Conservation (phyloP, 495 filamentous ascomycete genomes). For the Penicillium manginii region DNA sequence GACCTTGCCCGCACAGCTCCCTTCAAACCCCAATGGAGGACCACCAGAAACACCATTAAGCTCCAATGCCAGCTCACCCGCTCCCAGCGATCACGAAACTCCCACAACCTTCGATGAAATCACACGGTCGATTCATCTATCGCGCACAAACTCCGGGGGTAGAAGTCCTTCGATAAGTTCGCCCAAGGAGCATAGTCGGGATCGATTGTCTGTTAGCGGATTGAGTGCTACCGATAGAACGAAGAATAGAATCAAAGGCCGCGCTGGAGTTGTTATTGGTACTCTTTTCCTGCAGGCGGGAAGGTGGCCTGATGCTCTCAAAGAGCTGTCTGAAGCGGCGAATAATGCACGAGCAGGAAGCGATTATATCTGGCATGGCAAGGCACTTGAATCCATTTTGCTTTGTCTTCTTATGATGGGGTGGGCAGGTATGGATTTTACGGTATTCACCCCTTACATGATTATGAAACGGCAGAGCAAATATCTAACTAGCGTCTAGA, state of each 20-base stretch:
- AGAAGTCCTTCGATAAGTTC: conserved; percentile 40
- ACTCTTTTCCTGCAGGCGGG: conserved; percentile 87
- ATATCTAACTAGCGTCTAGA: conserved; percentile 39
- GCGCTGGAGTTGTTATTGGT: conserved; percentile 79
- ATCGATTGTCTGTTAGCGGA: conserved; percentile 81
- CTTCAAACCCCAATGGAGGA: conserved; percentile 54
- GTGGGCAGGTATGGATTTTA: conserved; percentile 86
- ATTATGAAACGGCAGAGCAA: neutral
- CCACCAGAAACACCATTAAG: conserved; percentile 58
- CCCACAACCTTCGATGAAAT: conserved; percentile 78
- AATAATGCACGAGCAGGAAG: conserved; percentile 76
- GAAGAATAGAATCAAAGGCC: conserved; percentile 80
- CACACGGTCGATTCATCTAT: conserved; percentile 50
- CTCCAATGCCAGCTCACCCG: conserved; percentile 48
- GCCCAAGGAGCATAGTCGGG: conserved; percentile 62
- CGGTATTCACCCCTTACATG: conserved; percentile 52
- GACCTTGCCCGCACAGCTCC: conserved; percentile 74
- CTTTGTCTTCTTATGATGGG: conserved; percentile 82
- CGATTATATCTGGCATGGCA: conserved; percentile 96
- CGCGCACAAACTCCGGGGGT: conserved; percentile 39
- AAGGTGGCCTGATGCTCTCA: conserved; percentile 85
- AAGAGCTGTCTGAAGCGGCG: conserved; percentile 80
- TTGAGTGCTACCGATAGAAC: conserved; percentile 82
- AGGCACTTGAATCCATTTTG: conserved; percentile 85
- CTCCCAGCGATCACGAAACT: conserved; percentile 54